phyloP scores from a whole-genome alignment of 75 land plant genomes.

The Cryptomeria japonica region DNA sequence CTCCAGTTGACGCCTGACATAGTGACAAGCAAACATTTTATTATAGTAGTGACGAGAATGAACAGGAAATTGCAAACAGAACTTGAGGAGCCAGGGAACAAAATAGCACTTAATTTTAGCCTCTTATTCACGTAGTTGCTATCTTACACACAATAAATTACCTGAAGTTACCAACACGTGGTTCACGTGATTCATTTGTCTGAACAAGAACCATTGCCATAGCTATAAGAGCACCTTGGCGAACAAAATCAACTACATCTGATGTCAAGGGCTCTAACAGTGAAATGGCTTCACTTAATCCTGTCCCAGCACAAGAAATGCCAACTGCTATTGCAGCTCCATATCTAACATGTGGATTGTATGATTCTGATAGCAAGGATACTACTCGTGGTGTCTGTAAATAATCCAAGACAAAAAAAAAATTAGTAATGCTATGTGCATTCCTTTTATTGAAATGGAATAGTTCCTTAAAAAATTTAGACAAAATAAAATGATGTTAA shows the following conservation, averaged over 20 bases:
- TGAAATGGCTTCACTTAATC: slow-evolving; percentile 48
- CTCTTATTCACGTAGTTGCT: neutral
- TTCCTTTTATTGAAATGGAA: neutral
- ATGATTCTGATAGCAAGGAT: slow-evolving; percentile 50
- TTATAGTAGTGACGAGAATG: neutral
- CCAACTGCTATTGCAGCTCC: slow-evolving; percentile 61
- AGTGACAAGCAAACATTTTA: neutral
- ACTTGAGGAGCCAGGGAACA: neutral
- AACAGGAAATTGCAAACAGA: neutral
- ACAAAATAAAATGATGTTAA: neutral
- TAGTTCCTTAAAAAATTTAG: neutral
- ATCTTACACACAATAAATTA: neutral
- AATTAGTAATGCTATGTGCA: neutral
- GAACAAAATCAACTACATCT: slow-evolving; percentile 58
- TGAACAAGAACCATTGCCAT: slow-evolving; percentile 61
- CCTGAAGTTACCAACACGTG: slow-evolving; percentile 46
- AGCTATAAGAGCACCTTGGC: slow-evolving; percentile 55
- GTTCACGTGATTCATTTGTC: slow-evolving; percentile 50
- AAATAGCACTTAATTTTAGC: neutral
- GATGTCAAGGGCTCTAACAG: slow-evolving; percentile 52
- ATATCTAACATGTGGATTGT: slow-evolving; percentile 55
- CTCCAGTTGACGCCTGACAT: slow-evolving; percentile 46
- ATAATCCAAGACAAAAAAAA: neutral
- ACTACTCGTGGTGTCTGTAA: slow-evolving; percentile 52
- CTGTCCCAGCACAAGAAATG: slow-evolving; percentile 57